Evolutionary conservation across 768 basidiomycete genomes (phyloP).

Genomic region (Lentinula sp.): DNA sequence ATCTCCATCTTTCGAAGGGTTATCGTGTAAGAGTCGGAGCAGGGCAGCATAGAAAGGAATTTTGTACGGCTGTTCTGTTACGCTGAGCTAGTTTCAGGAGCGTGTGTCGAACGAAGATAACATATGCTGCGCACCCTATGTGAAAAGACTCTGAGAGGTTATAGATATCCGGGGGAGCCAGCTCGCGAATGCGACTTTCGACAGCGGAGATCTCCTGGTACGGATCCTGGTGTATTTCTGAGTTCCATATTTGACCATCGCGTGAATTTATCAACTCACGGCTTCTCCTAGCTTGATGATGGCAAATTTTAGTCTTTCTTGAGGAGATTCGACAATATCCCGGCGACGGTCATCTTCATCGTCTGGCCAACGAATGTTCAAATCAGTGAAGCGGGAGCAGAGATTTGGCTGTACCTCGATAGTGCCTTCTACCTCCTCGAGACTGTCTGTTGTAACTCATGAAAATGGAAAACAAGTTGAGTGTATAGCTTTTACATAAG

Average conservation of each 20-base stretch:
- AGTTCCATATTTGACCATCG: not conserved
- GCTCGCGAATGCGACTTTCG: slow-evolving; percentile 59
- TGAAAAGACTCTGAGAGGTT: slow-evolving; percentile 71
- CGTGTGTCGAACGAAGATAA: slow-evolving; percentile 6
- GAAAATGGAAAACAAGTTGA: not conserved
- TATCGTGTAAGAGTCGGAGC: slow-evolving; percentile 60
- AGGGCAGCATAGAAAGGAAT: slow-evolving; percentile 84
- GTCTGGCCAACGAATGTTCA: slow-evolving; percentile 32
- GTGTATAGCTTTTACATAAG: no score
- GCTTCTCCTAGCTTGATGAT: slow-evolving; percentile 80
- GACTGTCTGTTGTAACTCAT: slow-evolving; percentile 57
- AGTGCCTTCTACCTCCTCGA: slow-evolving; percentile 42
- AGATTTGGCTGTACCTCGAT: slow-evolving; percentile 39
- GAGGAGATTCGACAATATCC: slow-evolving; percentile 62
- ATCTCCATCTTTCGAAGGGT: slow-evolving; percentile 25
- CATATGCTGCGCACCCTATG: slow-evolving; percentile 44
- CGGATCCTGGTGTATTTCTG: slow-evolving; percentile 44
- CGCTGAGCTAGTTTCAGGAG: slow-evolving; percentile 31
- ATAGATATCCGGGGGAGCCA: slow-evolving; percentile 51
- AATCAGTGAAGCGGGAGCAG: slow-evolving; percentile 8
- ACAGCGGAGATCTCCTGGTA: slow-evolving; percentile 63
- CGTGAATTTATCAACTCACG: slow-evolving; percentile 37
- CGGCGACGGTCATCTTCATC: slow-evolving; percentile 66
- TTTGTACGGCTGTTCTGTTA: slow-evolving; percentile 93
- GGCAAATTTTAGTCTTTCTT: slow-evolving; percentile 59